Conservation (phyloP, 495 filamentous ascomycete genomes). For the Endocarpon pusillum region DNA sequence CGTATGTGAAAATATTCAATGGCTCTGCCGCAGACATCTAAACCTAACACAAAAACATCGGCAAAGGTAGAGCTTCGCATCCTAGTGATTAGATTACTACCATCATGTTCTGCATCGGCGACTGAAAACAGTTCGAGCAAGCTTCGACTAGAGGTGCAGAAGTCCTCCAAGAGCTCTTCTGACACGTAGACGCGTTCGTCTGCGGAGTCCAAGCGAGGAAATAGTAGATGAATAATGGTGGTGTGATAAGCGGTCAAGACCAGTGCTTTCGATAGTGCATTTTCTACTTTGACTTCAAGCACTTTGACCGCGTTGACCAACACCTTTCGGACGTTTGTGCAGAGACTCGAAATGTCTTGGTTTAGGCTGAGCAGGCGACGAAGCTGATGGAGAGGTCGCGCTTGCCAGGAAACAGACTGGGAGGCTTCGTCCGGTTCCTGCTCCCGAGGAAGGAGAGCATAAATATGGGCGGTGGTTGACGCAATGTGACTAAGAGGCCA, state of each 20-base stretch:
- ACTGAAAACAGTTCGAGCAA: slow-evolving; percentile 2
- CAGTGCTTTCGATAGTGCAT: too few relatives aligned
- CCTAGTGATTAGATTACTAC: slow-evolving; percentile 3
- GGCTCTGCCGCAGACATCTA: slow-evolving; percentile 11
- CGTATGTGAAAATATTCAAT: slow-evolving; percentile 5
- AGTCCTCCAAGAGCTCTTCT: slow-evolving; percentile 5
- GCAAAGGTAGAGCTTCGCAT: slow-evolving; percentile 3
- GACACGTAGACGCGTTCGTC: slow-evolving; percentile 2
- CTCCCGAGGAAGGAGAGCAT: too few relatives aligned
- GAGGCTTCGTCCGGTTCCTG: too few relatives aligned
- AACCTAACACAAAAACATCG: slow-evolving; percentile 7
- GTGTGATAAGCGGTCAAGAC: slow-evolving; percentile 13
- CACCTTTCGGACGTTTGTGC: too few relatives aligned
- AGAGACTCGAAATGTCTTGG: too few relatives aligned
- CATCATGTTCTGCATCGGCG: slow-evolving; percentile 2
- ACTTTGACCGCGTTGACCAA: too few relatives aligned
- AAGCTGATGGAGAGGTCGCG: too few relatives aligned
- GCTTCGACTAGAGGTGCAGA: slow-evolving; percentile 6
- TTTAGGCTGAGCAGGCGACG: too few relatives aligned
- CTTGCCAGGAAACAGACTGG: too few relatives aligned
- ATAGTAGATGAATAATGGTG: slow-evolving; percentile 10
- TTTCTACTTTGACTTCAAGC: too few relatives aligned
- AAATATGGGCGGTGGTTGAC: too few relatives aligned
- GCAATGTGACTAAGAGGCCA: too few relatives aligned
- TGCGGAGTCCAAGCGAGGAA: slow-evolving; percentile 7